Conservation (phyloP, 108 stramenopile genomes). For the Parietichytrium sp. region DNA sequence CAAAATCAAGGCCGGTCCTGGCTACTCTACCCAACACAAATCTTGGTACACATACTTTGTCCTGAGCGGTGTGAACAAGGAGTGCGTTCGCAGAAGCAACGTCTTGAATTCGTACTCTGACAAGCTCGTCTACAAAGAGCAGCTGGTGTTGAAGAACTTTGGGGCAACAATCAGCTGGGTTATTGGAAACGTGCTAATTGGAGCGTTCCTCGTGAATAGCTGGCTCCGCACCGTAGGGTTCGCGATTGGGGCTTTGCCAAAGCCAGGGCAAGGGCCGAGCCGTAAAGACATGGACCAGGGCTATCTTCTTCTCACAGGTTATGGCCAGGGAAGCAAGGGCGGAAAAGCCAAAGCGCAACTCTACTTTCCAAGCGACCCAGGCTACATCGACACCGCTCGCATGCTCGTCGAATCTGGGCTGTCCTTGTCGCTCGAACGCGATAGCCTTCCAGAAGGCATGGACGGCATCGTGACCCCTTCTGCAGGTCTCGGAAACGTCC, state of each 20-base stretch:
- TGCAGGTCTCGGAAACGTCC: neutral
- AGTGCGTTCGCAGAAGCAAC: neutral
- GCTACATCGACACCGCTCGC: neutral
- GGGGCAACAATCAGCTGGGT: neutral
- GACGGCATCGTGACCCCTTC: constrained; percentile 29
- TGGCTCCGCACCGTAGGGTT: neutral
- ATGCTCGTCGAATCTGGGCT: constrained; percentile 18
- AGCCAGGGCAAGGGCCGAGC: neutral
- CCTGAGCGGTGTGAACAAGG: neutral
- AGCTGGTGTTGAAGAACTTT: neutral
- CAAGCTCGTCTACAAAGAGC: neutral
- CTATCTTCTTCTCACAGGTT: neutral
- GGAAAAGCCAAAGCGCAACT: neutral
- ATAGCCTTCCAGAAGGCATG: neutral
- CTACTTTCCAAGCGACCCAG: constrained; percentile 16
- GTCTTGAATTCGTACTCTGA: neutral
- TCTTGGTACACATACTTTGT: neutral
- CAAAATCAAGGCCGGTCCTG: neutral
- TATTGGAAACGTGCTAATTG: neutral
- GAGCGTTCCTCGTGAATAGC: neutral
- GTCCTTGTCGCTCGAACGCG: neutral
- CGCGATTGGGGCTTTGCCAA: neutral
- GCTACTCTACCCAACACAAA: neutral
- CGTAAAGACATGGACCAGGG: neutral
- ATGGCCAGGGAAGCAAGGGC: neutral